Evolutionary conservation across 148 eudicot genomes (phyloP).

Genomic region (Dysphania ambrosioides): DNA sequence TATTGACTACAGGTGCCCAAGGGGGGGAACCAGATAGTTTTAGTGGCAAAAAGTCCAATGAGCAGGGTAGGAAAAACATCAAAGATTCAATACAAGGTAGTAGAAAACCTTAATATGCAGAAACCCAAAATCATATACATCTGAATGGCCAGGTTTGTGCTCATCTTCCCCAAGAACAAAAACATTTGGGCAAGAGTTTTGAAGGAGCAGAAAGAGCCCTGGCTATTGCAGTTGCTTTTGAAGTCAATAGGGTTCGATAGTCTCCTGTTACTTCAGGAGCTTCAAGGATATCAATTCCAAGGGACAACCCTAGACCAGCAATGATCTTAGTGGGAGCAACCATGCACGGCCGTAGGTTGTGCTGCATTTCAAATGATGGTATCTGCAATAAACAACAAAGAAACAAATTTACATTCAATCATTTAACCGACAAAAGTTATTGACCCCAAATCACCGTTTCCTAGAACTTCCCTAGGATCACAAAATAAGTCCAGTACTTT

Average conservation of each 20-base stretch:
- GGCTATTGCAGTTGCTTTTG: slow-evolving; percentile 87
- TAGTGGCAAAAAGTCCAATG: background rate
- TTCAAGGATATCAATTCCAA: slow-evolving; percentile 93
- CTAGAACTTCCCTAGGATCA: background rate
- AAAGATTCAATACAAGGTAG: background rate
- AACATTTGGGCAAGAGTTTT: slow-evolving; percentile 56
- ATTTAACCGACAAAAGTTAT: background rate
- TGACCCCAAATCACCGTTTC: background rate
- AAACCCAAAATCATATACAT: slow-evolving; percentile 95
- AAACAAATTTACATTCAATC: background rate
- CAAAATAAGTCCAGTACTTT: background rate
- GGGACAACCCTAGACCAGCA: slow-evolving; percentile 92
- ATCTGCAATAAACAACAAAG: slow-evolving; percentile 42
- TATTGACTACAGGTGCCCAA: background rate
- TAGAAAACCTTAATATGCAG: slow-evolving; percentile 84
- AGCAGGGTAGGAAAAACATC: background rate
- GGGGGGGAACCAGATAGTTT: background rate
- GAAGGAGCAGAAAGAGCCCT: slow-evolving; percentile 80
- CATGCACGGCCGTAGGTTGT: slow-evolving; percentile 90
- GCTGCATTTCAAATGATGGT: slow-evolving; percentile 67
- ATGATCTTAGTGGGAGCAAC: slow-evolving; percentile 97
- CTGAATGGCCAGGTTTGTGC: slow-evolving; percentile 69
- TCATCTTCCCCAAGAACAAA: slow-evolving; percentile 91
- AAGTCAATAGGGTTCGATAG: slow-evolving; percentile 78
- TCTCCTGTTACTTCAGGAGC: slow-evolving; percentile 98